Evolutionary conservation across 495 filamentous ascomycete genomes (phyloP).

Genomic region (Penicillium herquei): DNA sequence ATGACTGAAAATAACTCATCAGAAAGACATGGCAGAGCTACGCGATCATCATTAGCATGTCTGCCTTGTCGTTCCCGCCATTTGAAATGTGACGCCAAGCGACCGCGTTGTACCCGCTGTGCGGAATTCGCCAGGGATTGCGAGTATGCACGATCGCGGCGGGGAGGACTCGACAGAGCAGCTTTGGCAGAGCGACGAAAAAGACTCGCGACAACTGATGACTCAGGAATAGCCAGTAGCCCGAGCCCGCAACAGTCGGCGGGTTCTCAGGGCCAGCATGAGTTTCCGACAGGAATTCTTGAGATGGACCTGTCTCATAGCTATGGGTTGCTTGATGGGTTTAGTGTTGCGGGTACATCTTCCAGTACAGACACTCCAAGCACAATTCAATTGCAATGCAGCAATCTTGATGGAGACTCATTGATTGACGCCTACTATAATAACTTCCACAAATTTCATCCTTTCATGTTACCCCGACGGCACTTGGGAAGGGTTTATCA

Average conservation of each 20-base stretch:
- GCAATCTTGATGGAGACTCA: constrained; percentile 17
- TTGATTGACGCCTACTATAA: constrained; percentile 31
- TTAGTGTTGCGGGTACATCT: background rate
- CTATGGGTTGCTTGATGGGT: background rate
- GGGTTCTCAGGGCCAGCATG: constrained; percentile 1
- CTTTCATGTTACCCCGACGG: constrained; percentile 21
- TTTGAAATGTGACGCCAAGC: constrained; percentile 21
- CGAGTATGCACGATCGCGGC: constrained; percentile 18
- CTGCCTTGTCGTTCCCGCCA: constrained; percentile 24
- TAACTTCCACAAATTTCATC: constrained; percentile 30
- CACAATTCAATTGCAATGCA: background rate
- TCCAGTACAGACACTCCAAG: background rate
- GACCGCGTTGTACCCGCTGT: constrained; percentile 20
- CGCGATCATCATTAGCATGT: constrained; percentile 22
- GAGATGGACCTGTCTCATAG: background rate
- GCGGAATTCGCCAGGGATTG: constrained; percentile 17
- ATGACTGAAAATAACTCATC: background rate
- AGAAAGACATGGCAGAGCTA: constrained; percentile 6
- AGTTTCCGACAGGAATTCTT: constrained; percentile 3
- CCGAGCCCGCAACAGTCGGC: constrained; percentile 1
- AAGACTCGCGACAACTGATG: constrained; percentile 7
- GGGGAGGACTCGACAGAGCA: constrained; percentile 22
- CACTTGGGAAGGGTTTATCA: constrained; percentile 16
- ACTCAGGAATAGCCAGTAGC: background rate
- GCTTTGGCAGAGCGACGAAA: constrained; percentile 23